These are phyloP conservation scores for Diaporthe sp. DNA, from an alignment of 2,329 filamentous ascomycete genomes.

Conservation along the genomic window DNA sequence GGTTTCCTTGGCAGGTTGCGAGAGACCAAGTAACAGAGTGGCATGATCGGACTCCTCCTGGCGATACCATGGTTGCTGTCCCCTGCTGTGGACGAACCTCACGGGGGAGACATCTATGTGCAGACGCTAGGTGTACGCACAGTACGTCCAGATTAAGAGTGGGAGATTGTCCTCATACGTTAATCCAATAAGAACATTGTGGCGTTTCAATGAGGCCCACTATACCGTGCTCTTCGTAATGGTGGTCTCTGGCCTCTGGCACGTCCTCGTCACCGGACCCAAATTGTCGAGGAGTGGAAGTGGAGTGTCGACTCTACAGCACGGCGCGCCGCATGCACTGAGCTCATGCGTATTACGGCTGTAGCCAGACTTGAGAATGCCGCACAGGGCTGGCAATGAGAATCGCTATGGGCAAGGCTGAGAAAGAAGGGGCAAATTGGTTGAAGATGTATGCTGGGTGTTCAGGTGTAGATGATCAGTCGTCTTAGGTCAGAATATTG, in stretches of 20 bases:
- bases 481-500: background rate
- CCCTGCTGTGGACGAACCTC: background rate
- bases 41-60: background rate
- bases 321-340: background rate
- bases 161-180: slow-evolving; percentile 6
- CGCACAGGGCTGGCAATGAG: background rate
- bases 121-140: background rate
- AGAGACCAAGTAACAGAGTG: background rate
- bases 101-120: background rate
- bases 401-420: no score
- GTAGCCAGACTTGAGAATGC: background rate
- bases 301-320: background rate
- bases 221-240: slow-evolving; percentile 9
- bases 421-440: background rate
- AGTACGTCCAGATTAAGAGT: background rate
- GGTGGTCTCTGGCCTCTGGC: background rate
- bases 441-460: background rate
- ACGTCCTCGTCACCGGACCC: slow-evolving; percentile 10
- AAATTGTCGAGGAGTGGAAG: slow-evolving; percentile 28
- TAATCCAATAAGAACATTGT: slow-evolving; percentile 2
- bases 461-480: background rate
- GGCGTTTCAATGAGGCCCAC: slow-evolving; percentile 3
- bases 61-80: background rate
- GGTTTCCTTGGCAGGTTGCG: background rate
- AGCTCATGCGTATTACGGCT: background rate